Base-by-base conservation (phyloP, 345 rosid species). In the Ceriops zippeliana region DNA sequence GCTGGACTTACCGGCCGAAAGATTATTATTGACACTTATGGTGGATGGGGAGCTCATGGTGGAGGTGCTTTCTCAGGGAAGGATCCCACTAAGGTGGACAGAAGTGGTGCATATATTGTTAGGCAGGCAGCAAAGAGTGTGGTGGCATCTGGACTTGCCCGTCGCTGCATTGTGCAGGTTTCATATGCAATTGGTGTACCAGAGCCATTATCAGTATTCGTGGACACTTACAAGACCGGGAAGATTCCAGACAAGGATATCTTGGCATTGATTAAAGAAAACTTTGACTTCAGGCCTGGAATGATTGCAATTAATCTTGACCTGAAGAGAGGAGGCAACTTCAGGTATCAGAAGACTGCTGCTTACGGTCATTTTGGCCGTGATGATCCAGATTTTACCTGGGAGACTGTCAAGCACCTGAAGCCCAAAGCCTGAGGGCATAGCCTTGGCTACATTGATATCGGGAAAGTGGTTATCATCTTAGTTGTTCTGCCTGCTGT, bases 1-100 rank as follows among this genome's bases (percentile, higher is more conserved):
- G 95, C 95, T 49, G 95, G 95, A 61, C 91, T 89, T 58, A 89
- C 95, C 0, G 95, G 95, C 58, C 78, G 95, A 73, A 89, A 89
- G 81, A 89, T 89, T 58, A 89, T 89, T 67, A 85, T 88, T 2
- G 96, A 89, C 74, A 89, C 88, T 26, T 82, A 82, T 20, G 87
- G 87, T 46, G 87, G 85, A 34, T 84, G 87, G 85, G 87, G 87
- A 61, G 85, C 85, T 70, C 87, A 84, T 42, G 87, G 87, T 65
- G 87, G 85, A 61, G 87, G 87, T 75, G 87, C 87, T 21, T 79
- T 84, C 82, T 84, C 87, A 9, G 87, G 87, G 53, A 84, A 84
- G 68, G 87, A 88, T 52, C 91, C 95, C 1, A 89, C 91, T 1
- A 87, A 89, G 82, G 89, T 88, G 71, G 93, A 88, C 74, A 86